Base-by-base conservation (phyloP, 2,329 filamentous ascomycete genomes). In the Fusarium albosuccineum region DNA sequence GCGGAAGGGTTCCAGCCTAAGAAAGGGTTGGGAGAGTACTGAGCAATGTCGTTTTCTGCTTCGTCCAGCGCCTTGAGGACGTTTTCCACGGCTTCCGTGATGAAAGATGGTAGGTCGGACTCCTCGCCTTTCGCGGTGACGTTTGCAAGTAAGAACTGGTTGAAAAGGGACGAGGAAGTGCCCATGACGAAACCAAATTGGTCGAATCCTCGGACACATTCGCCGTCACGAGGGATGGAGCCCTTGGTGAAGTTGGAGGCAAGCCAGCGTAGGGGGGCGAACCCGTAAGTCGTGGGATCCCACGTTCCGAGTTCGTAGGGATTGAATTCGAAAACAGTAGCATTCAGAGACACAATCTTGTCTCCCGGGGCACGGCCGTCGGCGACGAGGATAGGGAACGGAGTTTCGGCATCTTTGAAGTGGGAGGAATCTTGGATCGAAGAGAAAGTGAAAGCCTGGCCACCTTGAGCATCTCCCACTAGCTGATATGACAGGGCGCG, bases 401-500 rank as follows among this genome's bases (percentile, higher is more conserved):
- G 83, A 4, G 78, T 74, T 26, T 78, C 73, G 45, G 74, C 83
- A 29, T 75, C 67, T 33, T 70, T 68, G 72, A 86, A 84, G 54
- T 78, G 69, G 44, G 77, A 75, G 45, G 83, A 74, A 39, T 79
- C 64, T 80, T 75, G 79, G 72, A 82, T 82, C 5, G 92, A 95
- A 2, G 92, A 96, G 80, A 90, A 97, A 4, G 93, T 97, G 73
- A 91, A 93, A 14, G 82, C 84, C 7, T 90, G 87, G 1, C 92
- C 93, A 33, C 93, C 94, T 61, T 91, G 79, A 1, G 83, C 83
- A 5, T 87, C 91, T 74, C 94, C 91, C 74, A 97, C 86, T 44
- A 97, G 86, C 80, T 97, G 93, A 78, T 91, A 96, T 2, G 89
- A 90, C 22, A 97, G 84, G 22, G 91, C 91, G 57, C 93, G 90